Percentiles rank a stretch among this genome's conserved stretches.
These are phyloP conservation scores for Seiridium unicorne DNA, from an alignment of 2,329 filamentous ascomycete species.

Conservation along the genomic window DNA sequence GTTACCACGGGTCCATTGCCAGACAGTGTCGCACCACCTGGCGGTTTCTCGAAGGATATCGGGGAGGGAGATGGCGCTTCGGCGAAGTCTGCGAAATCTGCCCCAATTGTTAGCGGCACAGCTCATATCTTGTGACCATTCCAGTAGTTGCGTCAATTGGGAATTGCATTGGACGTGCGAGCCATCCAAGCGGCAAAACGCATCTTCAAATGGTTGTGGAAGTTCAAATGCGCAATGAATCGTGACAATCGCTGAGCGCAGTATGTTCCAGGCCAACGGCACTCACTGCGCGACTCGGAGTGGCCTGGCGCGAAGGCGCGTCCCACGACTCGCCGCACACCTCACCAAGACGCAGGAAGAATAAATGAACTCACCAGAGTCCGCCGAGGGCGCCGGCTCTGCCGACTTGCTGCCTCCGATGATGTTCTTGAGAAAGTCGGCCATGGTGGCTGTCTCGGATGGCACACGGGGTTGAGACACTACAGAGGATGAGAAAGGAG, in stretches of 20 bases:
- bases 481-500: background rate
- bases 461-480: conserved; percentile 1
- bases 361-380: conserved; percentile 57
- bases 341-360: background rate
- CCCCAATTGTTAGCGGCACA: conserved; percentile 12
- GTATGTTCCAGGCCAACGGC: too few species aligned
- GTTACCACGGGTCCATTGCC: conserved; percentile 46
- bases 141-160: too few species aligned
- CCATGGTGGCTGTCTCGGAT: conserved; percentile 40
- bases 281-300: too few species aligned
- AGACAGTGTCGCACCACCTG: conserved; percentile 45
- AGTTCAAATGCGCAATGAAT: too few species aligned
- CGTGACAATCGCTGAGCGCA: too few species aligned
- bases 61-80: conserved; percentile 68
- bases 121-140: background rate
- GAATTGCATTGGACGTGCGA: too few species aligned
- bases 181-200: too few species aligned
- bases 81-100: conserved; percentile 95
- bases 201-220: too few species aligned
- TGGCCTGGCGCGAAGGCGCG: background rate
- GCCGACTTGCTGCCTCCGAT: conserved; percentile 66
- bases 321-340: background rate
- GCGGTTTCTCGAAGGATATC: conserved; percentile 43
- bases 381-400: conserved; percentile 47
- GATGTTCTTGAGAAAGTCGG: conserved; percentile 63